Evolutionary conservation across 441 rosid species (phyloP), one percentile per base, ranked within the genome.

Genomic region (Brassica hybrid): DNA sequence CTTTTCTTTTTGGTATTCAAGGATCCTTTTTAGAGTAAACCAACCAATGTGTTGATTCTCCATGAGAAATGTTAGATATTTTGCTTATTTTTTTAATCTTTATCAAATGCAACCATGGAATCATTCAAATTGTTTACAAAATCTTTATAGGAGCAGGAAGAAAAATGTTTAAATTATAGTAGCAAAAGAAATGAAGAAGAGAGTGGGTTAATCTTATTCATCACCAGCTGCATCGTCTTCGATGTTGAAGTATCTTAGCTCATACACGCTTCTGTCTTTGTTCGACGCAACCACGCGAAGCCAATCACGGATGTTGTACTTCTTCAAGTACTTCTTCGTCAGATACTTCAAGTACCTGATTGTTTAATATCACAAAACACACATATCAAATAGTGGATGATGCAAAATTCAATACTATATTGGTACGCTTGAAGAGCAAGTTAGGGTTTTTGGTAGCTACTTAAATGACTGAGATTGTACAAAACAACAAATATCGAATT

Each of bases 301-400:
- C 97, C 98, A 94, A 52, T 94, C 98, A 69, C 98, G 78, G 50
- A 91, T 90, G 21, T 86, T 86, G 86, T 89, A 87, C 81, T 94
- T 94, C 91, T 94, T 91, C 88, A 94, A 78, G 76, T 89, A 91
- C 86, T 94, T 94, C 85, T 94, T 94, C 3, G 98, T 92, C 85
- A 92, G 84, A 86, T 91, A 94, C 85, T 94, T 94, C 13, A 94
- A 86, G 72, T 92, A 94, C 82, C 97, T 94, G 19, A 10, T 38
- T 50, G 2, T 56, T 21, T 6, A 48, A 61, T 0, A 43, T 60
- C 43, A 3, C 58, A 16, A 36, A 16, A 11, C 6, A 59, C 6
- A 54, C 45, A 61, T 66, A n/a, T 34, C 30, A 23, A 23, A 3
- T 23, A 23, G 27, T 23, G 27, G n/a, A n/a, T n/a, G n/a, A n/a